Evolutionary conservation across 306 rosid species (phyloP), one percentile per base, ranked within the genome.

Genomic region (Pterocarpus macrocarpus): DNA sequence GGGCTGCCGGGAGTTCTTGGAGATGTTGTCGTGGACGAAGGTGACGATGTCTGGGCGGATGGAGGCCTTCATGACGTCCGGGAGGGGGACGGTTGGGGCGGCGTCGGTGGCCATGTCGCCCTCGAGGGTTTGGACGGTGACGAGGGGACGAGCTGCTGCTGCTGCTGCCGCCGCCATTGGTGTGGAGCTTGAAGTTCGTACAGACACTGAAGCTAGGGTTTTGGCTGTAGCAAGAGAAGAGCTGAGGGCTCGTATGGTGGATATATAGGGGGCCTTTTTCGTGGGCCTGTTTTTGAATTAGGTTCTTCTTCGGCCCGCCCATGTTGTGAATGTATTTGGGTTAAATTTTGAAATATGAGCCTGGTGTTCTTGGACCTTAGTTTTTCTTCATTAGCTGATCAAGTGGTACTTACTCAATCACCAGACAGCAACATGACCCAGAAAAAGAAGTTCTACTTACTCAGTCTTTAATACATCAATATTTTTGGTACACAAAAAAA

Each of bases 81-180:
- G 97, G 7, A 92, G 44, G 0, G 84, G 82, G 0, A 90, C 80
- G 17, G 87, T 62, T 5, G 79, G 57, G 13, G 82, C 9, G 3
- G 88, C 7, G 49, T 91, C 90, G 45, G 92, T 91, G 61, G 84
- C 90, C 88, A 85, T 86, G 83, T 90, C 95, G 17, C 92, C 93
- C 5, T 88, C 90, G 2, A 92, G 80, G 39, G 79, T 0, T 55
- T 90, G 95, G 14, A 92, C 90, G 13, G 92, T 58, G 71, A 92
- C 95, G 3, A 92, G 88, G 4, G 97, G 97, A 0, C 97, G 93
- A 7, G 86, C 90, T n/a, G 97, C 92, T 57, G 90, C 91, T 39
- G 87, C 52, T 47, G 28, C 28, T 22, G 61, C 61, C 4, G 61
- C 92, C 71, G 90, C 91, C 91, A 87, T 92, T 43, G 67, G 9